Base-by-base conservation (phyloP, 352 stramenopile species). In the Pythium pectinolyticum region DNA sequence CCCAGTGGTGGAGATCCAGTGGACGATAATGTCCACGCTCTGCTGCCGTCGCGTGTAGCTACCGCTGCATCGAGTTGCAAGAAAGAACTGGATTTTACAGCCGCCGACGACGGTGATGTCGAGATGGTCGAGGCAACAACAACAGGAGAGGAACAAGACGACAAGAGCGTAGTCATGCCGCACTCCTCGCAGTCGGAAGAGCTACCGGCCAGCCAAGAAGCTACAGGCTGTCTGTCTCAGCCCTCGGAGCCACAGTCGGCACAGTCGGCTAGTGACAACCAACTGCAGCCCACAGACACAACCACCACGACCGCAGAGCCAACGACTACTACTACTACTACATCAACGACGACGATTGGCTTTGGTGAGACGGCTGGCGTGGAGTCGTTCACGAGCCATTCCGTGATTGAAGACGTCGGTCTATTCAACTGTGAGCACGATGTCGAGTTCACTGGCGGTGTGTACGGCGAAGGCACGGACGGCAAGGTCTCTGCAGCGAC, bases 401-500 rank as follows among this genome's bases (percentile, higher is more conserved):
- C 85, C 0, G 74, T 89, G 41, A 94, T 94, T 50, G 83, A 89
- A 57, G 85, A 94, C 43, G 85, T 94, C 19, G 85, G 85, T 0
- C 51, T 94, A 30, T 94, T 94, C 67, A 94, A 94, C 57, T 94
- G 85, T 46, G 80, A 90, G 47, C 61, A 61, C 8, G 85, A 94
- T 37, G 85, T 90, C 22, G 83, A 94, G 63, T 94, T 88, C 57
- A 89, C 85, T 12, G 85, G 85, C 45, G 83, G 85, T 15, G 72
- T 92, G 27, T 94, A 94, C 52, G 85, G 85, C 32, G 85, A 94
- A 88, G 85, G 85, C 22, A 94, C 85, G 0, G 85, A 94, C 48
- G 85, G 85, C 30, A 91, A 90, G 51, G 85, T 94, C 32, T 78
- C 74, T 9, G 85, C 85, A 19, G 83, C 82, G 17, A 84, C 89